Conservation (phyloP, 129 eudicot genomes). For the Chrysanthemum makinoi region DNA sequence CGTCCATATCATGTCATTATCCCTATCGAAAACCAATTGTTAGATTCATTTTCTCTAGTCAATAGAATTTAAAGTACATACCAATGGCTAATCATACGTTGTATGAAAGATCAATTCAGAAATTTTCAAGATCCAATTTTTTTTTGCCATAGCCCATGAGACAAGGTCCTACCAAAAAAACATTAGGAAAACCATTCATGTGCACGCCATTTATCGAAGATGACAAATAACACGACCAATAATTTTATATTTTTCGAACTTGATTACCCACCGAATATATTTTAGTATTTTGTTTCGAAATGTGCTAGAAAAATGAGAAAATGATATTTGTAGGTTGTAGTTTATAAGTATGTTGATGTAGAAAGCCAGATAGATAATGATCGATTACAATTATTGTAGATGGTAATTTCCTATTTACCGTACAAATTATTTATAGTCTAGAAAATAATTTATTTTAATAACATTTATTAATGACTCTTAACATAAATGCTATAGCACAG, state of each 20-base stretch:
- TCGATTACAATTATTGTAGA: too few relatives aligned
- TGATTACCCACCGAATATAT: neutral
- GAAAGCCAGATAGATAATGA: too few relatives aligned
- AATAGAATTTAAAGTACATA: neutral
- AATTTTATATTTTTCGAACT: neutral
- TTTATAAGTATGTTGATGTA: too few relatives aligned
- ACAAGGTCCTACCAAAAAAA: constrained; percentile 7
- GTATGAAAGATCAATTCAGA: constrained; percentile 1
- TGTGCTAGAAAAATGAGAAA: too few relatives aligned
- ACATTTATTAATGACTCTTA: too few relatives aligned
- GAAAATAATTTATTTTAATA: too few relatives aligned
- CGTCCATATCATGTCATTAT: neutral
- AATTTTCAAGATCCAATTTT: neutral
- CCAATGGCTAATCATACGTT: neutral
- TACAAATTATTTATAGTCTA: too few relatives aligned
- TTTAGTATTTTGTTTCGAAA: neutral
- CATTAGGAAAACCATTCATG: constrained; percentile 11
- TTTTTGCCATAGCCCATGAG: neutral
- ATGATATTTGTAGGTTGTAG: too few relatives aligned
- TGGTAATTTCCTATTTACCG: too few relatives aligned
- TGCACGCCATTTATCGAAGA: constrained; percentile 16
- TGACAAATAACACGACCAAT: constrained; percentile 16
- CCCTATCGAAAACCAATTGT: neutral
- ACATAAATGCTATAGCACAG: too few relatives aligned
- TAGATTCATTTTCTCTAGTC: neutral